A percentile compares a stretch with the other conserved stretches of the same genome.
phyloP scores from a whole-genome alignment of 768 basidiomycete genomes.

The Suillus bovinus region DNA sequence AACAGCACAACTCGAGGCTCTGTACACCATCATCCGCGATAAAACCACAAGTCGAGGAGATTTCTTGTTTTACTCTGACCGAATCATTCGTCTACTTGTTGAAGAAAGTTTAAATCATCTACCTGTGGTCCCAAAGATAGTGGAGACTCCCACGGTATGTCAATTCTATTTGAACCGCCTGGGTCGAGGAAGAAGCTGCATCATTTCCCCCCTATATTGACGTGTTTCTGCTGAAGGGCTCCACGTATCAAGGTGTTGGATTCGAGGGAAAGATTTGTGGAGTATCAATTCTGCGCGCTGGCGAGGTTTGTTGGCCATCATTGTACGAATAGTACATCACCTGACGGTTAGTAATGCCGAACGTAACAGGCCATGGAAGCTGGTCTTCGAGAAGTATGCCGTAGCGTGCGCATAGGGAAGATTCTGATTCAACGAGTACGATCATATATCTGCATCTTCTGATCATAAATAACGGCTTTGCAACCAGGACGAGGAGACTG shows the following conservation, averaged over 20 bases:
- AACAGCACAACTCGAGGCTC: constrained; percentile 90
- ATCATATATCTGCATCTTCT: constrained; percentile 3
- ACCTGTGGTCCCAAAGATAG: constrained; percentile 71
- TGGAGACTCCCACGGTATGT: constrained; percentile 82
- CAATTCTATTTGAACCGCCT: constrained; percentile 4
- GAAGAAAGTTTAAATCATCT: constrained; percentile 89
- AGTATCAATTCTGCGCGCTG: constrained; percentile 91
- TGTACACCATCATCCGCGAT: constrained; percentile 94
- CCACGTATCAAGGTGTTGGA: constrained; percentile 84
- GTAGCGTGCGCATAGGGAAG: constrained; percentile 93
- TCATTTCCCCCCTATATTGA: not conserved
- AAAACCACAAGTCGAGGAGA: constrained; percentile 87
- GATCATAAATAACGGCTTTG: constrained; percentile 4
- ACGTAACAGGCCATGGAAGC: constrained; percentile 88
- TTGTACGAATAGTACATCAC: not conserved
- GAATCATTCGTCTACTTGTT: constrained; percentile 83
- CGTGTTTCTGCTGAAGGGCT: constrained; percentile 50
- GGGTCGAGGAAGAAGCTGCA: not conserved
- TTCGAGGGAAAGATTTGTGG: constrained; percentile 98
- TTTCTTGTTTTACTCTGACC: constrained; percentile 94
- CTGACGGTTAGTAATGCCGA: not conserved
- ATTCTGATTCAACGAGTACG: constrained; percentile 93
- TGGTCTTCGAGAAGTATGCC: constrained; percentile 92
- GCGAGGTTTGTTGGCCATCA: constrained; percentile 60
- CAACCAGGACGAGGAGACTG: constrained; percentile 88